Base-by-base conservation (phyloP, 345 rosid genomes). In the Zanthoxylum bungeanum region DNA sequence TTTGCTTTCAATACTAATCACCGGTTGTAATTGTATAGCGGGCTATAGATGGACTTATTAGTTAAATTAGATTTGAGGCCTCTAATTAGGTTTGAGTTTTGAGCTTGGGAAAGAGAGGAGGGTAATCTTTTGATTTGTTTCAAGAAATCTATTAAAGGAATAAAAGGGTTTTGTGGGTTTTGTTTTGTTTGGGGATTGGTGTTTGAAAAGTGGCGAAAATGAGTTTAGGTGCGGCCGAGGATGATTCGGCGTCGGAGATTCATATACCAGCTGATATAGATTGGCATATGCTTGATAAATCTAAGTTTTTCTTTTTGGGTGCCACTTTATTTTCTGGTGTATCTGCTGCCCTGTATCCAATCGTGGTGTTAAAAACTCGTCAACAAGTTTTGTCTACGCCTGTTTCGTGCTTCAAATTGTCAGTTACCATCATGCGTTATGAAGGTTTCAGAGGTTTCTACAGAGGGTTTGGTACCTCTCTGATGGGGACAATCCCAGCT, bases 281-380 rank as follows among this genome's bases (percentile, higher is more conserved):
- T 72, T 94, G 98, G 98, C 95, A 94, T 70, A 94, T 88, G 97
- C 92, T 94, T 19, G 98, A 92, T 65, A 94, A 94, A 72, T 94
- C 97, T 4, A 92, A 79, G 84, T 93, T 93, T 81, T 93, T 93
- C 85, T 75, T 90, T 69, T 75, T 93, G 31, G 97, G 97, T 6
- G 96, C 97, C 4, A 94, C 86, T 17, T 78, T 93, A 73, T 93
- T 93, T 79, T 93, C 97, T 24, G 98, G 97, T 9, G 92, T 94
- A 0, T 94, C 98, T n/a, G 88, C 86, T 37, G 92, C 89, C 34
- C 95, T 94, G 50, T 94, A 94, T 77, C 98, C 97, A 27, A 78
- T 79, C 1, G 92, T 94, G 34, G 88, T 94, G 75, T 80, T 92
- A 63, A 94, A 94, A 74, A 94, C 98, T 47, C 80, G 97, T 53